Evolutionary conservation across 1,284 basidiomycete species (phyloP).

Genomic region (Gomphus bonarii): DNA sequence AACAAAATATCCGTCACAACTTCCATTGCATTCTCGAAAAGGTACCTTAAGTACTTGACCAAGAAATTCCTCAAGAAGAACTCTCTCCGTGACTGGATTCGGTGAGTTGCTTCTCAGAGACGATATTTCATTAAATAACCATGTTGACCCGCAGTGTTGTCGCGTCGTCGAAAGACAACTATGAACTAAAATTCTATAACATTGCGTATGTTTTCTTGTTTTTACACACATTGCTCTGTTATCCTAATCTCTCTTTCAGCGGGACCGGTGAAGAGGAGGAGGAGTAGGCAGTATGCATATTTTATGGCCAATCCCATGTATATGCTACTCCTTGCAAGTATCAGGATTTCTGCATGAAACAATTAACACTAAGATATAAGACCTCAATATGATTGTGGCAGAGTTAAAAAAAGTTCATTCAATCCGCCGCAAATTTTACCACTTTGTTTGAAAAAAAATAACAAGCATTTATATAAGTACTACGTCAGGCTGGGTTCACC

Average conservation of each 20-base stretch:
- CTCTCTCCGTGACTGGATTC: constrained; percentile 77
- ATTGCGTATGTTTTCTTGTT: constrained; percentile 57
- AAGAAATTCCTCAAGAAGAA: constrained; percentile 96
- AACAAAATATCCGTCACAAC: constrained; percentile 75
- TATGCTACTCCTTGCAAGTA: background rate
- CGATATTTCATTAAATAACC: background rate
- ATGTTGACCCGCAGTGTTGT: constrained; percentile 48
- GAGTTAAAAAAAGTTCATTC: background rate
- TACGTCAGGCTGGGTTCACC: background rate
- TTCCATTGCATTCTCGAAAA: constrained; percentile 77
- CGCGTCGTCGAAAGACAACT: constrained; percentile 81
- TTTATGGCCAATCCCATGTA: background rate
- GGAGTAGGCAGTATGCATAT: constrained; percentile 24
- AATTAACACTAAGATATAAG: background rate
- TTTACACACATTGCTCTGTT: background rate
- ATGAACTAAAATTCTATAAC: constrained; percentile 91
- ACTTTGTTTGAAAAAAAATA: background rate
- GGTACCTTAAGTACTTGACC: constrained; percentile 89
- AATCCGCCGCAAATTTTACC: too few species aligned
- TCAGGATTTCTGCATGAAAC: background rate
- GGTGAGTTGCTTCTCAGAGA: constrained; percentile 29
- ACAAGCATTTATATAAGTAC: background rate
- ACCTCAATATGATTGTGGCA: background rate
- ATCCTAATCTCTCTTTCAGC: constrained; percentile 13
- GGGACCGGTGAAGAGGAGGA: constrained; percentile 38